Percentiles rank a stretch among this genome's conserved stretches.
phyloP scores from a whole-genome alignment of 2,329 filamentous ascomycete genomes.

The Fusarium sp. region DNA sequence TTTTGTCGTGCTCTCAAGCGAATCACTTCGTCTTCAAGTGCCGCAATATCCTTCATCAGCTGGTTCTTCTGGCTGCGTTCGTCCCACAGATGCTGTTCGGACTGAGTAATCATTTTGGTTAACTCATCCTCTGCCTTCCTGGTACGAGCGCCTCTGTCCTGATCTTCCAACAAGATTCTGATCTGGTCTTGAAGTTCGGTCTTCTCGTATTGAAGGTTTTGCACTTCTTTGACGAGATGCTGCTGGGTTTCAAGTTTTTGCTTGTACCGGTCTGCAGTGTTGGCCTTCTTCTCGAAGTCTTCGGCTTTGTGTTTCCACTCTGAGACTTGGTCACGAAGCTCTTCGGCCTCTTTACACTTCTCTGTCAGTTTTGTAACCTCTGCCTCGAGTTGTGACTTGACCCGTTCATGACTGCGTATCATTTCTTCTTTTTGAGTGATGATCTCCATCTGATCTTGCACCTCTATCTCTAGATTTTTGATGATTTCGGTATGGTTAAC shows the following conservation, averaged over 20 bases:
- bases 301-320: conserved; percentile 70
- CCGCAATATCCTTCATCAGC: conserved; percentile 59
- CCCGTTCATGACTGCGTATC: conserved; percentile 52
- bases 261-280: conserved; percentile 71
- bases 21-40: conserved; percentile 60
- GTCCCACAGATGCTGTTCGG: conserved; percentile 57
- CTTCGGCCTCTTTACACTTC: conserved; percentile 62
- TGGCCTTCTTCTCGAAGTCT: conserved; percentile 71
- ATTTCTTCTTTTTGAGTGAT: conserved; percentile 74
- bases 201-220: conserved; percentile 66
- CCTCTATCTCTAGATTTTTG: conserved; percentile 65
- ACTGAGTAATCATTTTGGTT: conserved; percentile 57
- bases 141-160: conserved; percentile 50
- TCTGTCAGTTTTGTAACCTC: conserved; percentile 62
- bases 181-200: conserved; percentile 64
- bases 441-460: conserved; percentile 76
- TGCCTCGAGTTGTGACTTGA: conserved; percentile 66
- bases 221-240: conserved; percentile 66
- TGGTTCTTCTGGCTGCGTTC: conserved; percentile 60
- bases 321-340: conserved; percentile 69
- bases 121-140: conserved; percentile 55
- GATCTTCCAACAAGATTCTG: conserved; percentile 52
- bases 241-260: conserved; percentile 71
- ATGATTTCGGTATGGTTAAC: conserved; percentile 64
- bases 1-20: conserved; percentile 61